Evolutionary conservation across 2,329 filamentous ascomycete species (phyloP).

Genomic region (Grosmannia clavigera): DNA sequence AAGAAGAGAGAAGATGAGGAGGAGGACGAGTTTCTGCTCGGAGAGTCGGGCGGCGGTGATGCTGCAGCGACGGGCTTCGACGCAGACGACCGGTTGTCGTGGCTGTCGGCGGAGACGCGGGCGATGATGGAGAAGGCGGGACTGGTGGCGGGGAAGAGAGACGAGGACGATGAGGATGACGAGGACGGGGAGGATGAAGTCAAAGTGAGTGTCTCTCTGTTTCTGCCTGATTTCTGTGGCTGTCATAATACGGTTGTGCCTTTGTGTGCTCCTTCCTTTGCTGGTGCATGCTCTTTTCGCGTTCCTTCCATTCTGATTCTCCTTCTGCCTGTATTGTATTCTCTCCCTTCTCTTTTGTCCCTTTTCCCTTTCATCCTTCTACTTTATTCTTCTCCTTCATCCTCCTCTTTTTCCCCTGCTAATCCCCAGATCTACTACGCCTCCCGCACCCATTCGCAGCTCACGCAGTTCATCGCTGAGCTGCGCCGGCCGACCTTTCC

Average conservation of each 20-base stretch:
- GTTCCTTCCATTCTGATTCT: not conserved
- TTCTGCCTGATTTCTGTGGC: not conserved
- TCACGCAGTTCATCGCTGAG: slow-evolving; percentile 79
- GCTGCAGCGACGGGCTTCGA: slow-evolving; percentile 12
- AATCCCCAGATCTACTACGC: slow-evolving; percentile 66
- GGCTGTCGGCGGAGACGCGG: slow-evolving; percentile 62
- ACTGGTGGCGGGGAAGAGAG: slow-evolving; percentile 25
- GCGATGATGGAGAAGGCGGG: slow-evolving; percentile 58
- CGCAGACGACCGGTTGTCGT: slow-evolving; percentile 29
- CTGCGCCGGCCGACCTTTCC: slow-evolving; percentile 68
- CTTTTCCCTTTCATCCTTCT: not conserved
- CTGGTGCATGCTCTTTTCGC: too few relatives aligned
- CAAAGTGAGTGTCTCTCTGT: slow-evolving; percentile 38
- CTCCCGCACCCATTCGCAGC: slow-evolving; percentile 82
- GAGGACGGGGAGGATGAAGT: slow-evolving; percentile 49
- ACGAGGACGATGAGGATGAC: slow-evolving; percentile 30
- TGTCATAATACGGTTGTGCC: not conserved
- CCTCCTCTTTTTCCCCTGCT: not conserved
- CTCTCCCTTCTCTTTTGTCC: too few relatives aligned
- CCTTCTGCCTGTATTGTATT: not conserved
- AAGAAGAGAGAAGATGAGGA: slow-evolving; percentile 26
- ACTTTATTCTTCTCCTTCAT: not conserved
- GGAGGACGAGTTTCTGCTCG: slow-evolving; percentile 62
- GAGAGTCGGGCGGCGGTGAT: slow-evolving; percentile 23
- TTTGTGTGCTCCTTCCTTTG: too few relatives aligned